Percentiles rank a stretch among this genome's conserved stretches.
phyloP scores from a whole-genome alignment of 176 grass and related monocot species.

The Dendrocalamus sinicus region DNA sequence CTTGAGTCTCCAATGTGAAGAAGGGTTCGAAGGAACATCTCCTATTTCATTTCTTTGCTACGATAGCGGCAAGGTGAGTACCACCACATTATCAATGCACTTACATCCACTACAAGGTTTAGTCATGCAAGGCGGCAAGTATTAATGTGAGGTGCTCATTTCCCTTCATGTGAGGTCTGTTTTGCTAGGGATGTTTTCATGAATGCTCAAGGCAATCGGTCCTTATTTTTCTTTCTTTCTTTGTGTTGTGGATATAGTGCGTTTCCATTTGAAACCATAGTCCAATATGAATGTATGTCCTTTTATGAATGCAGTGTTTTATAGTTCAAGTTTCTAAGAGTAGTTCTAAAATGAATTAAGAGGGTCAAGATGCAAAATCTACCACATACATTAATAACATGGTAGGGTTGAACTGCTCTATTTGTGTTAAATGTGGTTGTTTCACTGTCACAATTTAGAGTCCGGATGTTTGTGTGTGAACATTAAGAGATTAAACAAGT shows the following conservation, averaged over 20 bases:
- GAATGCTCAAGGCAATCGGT: background rate
- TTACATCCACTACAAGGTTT: no score
- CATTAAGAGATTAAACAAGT: conserved; percentile 5
- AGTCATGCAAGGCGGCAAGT: no score
- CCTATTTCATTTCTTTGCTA: no score
- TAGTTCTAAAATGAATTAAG: background rate
- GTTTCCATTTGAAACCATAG: background rate
- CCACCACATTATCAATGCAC: no score
- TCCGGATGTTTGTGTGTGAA: background rate
- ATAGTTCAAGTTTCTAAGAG: background rate
- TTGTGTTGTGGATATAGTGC: background rate
- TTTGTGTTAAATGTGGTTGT: conserved; percentile 8
- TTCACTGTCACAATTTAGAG: background rate
- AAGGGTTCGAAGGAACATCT: no score
- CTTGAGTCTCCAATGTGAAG: no score
- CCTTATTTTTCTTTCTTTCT: background rate
- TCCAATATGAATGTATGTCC: background rate
- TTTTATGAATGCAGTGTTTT: conserved; percentile 12
- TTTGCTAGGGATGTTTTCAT: background rate
- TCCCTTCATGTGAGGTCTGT: background rate
- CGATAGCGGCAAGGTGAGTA: no score
- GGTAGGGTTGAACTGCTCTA: no score
- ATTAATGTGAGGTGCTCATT: background rate
- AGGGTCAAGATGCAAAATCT: no score
- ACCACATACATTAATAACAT: no score